Base-by-base conservation (phyloP, 2,329 filamentous ascomycete genomes). In the Beauveria sp. region DNA sequence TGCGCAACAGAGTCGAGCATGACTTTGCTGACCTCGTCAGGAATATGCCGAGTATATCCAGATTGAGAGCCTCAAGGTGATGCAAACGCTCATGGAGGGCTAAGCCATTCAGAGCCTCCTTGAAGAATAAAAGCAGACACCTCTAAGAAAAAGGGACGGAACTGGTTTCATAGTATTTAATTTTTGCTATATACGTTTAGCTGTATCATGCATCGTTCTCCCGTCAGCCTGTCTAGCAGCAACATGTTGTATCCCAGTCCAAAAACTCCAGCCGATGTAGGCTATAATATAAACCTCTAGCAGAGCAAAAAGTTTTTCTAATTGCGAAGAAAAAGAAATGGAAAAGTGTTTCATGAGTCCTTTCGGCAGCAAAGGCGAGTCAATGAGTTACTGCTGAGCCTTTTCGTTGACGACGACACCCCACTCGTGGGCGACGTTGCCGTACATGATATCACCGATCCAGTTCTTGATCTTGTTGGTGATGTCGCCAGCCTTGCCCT, bases 401-500 rank as follows among this genome's bases (percentile, higher is more conserved):
- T 85, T 81, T 72, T 89, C 85, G 57, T 83, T 77, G 41, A 92
- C 79, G 41, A 89, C 80, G 60, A 90, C 81, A 41, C 83, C 86
- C 88, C 89, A 92, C 53, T 83, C 76, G 71, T 91, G 87, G 62
- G 86, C 70, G 69, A 81, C 83, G 62, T 81, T 81, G 63, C 88
- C 88, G 71, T 88, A 91, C 86, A 90, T 91, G 74, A 92, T 90
- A 66, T 87, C 84, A 65, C 80, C 78, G 65, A 92, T 76, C 82
- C 83, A 88, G 43, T 75, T 75, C 80, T 90, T 91, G 71, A 91
- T 76, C 72, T 79, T 77, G 67, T 73, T 69, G n/a, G 85, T 86
- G 68, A 85, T 80, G 47, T 78, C 72, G 52, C 83, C 86, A n/a
- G 70, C 66, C 3, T 67, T 50, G 51, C 79, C 80, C 59, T 79